phyloP scores from a whole-genome alignment of 345 rosid species.

The Arabis hirsuta region DNA sequence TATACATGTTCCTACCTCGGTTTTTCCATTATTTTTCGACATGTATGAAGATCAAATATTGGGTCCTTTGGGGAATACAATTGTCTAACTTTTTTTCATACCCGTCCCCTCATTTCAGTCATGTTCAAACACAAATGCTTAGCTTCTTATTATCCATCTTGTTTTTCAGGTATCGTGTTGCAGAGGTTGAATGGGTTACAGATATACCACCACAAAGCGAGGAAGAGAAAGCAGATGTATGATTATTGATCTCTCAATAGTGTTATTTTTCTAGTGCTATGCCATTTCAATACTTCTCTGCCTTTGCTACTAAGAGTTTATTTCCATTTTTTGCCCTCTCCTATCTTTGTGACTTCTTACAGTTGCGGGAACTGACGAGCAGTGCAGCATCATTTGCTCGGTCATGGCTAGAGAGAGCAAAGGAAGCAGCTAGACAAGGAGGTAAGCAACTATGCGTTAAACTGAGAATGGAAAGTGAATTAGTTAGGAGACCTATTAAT shows the following conservation, averaged over 20 bases:
- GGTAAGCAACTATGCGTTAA: constrained; percentile 29
- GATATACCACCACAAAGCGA: constrained; percentile 62
- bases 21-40: not conserved
- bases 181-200: constrained; percentile 91
- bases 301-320: not conserved
- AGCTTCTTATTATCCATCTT: constrained; percentile 22
- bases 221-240: constrained; percentile 59
- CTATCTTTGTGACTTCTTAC: constrained; percentile 43
- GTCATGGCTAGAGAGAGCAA: constrained; percentile 73
- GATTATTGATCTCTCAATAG: constrained; percentile 25
- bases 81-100: not conserved
- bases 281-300: not conserved
- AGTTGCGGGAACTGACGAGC: constrained; percentile 69
- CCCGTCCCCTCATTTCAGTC: not conserved
- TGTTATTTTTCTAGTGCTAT: constrained; percentile 3
- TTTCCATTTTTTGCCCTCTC: not conserved
- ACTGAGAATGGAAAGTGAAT: constrained; percentile 5
- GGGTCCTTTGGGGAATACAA: not conserved
- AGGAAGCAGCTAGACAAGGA: constrained; percentile 73
- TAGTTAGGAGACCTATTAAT: constrained; percentile 6
- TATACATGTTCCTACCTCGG: not conserved
- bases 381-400: constrained; percentile 69
- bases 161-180: constrained; percentile 74
- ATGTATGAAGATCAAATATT: constrained; percentile 3
- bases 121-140: constrained; percentile 7